These are phyloP conservation scores for Epichloe elymi DNA, from an alignment of 2,329 filamentous ascomycete species.

Conservation along the genomic window DNA sequence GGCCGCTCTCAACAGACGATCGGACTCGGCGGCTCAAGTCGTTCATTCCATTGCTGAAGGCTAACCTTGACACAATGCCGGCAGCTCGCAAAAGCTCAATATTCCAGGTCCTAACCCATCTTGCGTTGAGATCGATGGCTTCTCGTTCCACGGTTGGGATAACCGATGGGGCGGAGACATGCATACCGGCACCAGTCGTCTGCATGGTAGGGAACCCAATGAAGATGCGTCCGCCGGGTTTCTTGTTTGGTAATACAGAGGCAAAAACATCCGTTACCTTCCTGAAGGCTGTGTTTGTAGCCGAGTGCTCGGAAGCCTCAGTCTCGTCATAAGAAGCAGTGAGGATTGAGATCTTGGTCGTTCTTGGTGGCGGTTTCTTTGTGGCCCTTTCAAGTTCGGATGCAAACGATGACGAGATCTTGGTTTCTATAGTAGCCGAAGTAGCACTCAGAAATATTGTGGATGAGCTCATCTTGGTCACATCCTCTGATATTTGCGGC, in stretches of 20 bases:
- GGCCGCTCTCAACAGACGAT: constrained; percentile 28
- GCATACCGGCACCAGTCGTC: constrained; percentile 85
- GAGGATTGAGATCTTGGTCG: constrained; percentile 72
- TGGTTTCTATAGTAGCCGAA: constrained; percentile 69
- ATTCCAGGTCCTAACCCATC: constrained; percentile 93
- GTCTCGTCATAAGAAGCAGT: constrained; percentile 84
- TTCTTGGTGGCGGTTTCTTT: constrained; percentile 88
- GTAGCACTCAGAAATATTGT: constrained; percentile 84
- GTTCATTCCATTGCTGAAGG: constrained; percentile 78
- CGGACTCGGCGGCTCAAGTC: constrained; percentile 52
- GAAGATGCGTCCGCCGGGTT: constrained; percentile 72
- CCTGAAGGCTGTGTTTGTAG: constrained; percentile 29
- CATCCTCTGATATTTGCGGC: constrained; percentile 52
- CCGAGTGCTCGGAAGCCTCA: constrained; percentile 45
- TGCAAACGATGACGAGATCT: constrained; percentile 58
- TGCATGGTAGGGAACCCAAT: constrained; percentile 97
- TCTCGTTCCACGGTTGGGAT: constrained; percentile 97
- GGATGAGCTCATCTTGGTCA: constrained; percentile 56
- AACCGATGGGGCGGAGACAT: constrained; percentile 89
- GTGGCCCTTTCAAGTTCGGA: constrained; percentile 87
- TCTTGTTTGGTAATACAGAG: constrained; percentile 78
- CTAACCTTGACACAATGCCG: constrained; percentile 78
- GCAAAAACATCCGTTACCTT: constrained; percentile 70
- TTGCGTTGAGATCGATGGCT: constrained; percentile 89
- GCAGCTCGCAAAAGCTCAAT: constrained; percentile 82